These are phyloP conservation scores for Pontederia crassipes DNA, from an alignment of 176 grass and related monocot species.

Conservation along the genomic window DNA sequence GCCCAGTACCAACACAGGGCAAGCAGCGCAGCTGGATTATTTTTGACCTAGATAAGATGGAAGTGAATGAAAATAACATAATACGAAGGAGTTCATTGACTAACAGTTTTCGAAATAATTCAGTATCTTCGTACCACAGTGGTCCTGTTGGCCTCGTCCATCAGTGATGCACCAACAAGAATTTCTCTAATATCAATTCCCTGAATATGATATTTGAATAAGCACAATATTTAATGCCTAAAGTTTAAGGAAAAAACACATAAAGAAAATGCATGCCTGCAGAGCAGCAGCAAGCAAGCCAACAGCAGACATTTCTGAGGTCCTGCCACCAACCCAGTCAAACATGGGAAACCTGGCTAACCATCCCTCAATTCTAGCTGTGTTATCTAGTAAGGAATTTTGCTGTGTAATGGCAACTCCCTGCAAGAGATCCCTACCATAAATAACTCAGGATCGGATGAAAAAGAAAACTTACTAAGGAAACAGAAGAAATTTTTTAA, in stretches of 20 bases:
- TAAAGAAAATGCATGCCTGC: constrained; percentile 37
- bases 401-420: constrained; percentile 97
- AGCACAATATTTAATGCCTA: constrained; percentile 20
- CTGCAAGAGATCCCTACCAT: constrained; percentile 34
- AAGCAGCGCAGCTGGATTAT: constrained; percentile 97
- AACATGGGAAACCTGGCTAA: constrained; percentile 98
- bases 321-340: constrained; percentile 98
- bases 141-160: constrained; percentile 82
- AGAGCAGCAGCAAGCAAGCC: constrained; percentile 93
- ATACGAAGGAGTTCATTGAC: constrained; percentile 12
- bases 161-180: constrained; percentile 76
- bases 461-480: too few relatives aligned
- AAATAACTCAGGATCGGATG: background rate
- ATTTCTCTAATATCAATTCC: constrained; percentile 94
- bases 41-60: constrained; percentile 51
- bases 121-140: constrained; percentile 60
- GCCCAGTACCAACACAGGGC: constrained; percentile 95
- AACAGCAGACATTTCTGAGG: constrained; percentile 97
- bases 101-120: background rate
- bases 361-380: constrained; percentile 97
- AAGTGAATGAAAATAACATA: background rate
- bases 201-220: constrained; percentile 23
- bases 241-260: background rate
- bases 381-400: constrained; percentile 95
- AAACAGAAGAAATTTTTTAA: too few relatives aligned